Evolutionary conservation across 2,329 filamentous ascomycete genomes (phyloP), one percentile per base, ranked within the genome.

Genomic region (Zasmidium cellare): DNA sequence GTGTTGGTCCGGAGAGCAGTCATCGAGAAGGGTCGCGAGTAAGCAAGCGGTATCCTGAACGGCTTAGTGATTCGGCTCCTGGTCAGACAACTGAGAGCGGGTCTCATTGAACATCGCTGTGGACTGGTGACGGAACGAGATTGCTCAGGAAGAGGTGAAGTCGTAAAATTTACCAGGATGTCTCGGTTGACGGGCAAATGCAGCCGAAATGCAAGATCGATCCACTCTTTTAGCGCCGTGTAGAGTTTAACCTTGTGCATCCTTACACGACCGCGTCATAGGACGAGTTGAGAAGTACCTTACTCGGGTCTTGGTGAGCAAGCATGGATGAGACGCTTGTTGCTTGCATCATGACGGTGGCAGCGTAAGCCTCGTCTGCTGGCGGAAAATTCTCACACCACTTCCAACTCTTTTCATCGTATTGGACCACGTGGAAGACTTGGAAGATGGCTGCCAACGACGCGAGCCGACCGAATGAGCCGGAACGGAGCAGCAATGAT

Each of bases 1-100:
- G 62, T 65, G 20, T 56, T 52, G 31, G 52, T 55, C 22, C 54
- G 59, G 14, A 65, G 52, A 35, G 59, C 48, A 14, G 55, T 55
- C 61, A 64, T 65, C 3, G 55, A 55, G 49, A 61, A 60, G 14
- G 25, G 51, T 38, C 55, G 46, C 3, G 20, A 12, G 6, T 19
- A 20, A 41, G 20, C 5, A 22, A 9, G 1, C 14, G 12, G 16
- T 11, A 20, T 2, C 11, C 35, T 25, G 14, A 9, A 35, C 9
- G 35, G n/a, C 12, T 14, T 11, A 3, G 9, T 16, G n/a, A 1
- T 38, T 3, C 24, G 48, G 25, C 11, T 16, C 25, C 3, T 51
- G 14, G 11, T 19, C 16, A 22, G 25, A 7, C 16, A 35, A 1
- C 16, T 19, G 25, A 35, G 12, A 3, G 20, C 11, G 9, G 48